Evolutionary conservation across 2,329 filamentous ascomycete species (phyloP), one percentile per base, ranked within the genome.

Genomic region (Epichloe uncinata): DNA sequence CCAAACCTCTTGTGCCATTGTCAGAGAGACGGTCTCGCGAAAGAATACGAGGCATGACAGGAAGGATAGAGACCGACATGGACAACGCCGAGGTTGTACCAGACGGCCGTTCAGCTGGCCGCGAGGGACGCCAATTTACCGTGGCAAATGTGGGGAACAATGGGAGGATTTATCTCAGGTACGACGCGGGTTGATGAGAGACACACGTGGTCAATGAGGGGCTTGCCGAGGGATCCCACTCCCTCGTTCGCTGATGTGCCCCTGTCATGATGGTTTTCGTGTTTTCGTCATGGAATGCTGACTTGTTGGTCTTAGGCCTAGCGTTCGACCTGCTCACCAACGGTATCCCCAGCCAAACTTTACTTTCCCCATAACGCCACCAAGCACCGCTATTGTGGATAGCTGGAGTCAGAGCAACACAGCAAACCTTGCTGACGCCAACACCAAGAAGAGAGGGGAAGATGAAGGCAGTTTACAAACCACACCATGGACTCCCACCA

Each of bases 101-200:
- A 11, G 83, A 87, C 59, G 76, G 76, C 52, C 69, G 73, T 51
- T 78, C 80, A 44, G 77, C 73, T 49, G 75, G 78, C 34, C 75
- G 82, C 52, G 79, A 82, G 62, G 82, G 81, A 45, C 77, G 83
- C 49, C 81, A 87, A 60, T 90, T 91, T 63, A 82, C 84, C 2
- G 86, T 91, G 49, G 81, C 83, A 47, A 90, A 89, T 64, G 85
- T 91, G 52, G 85, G 85, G 22, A 86, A 88, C 62, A 88, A 89
- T 66, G 86, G 86, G 38, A 81, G 82, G 62, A 87, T 91, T 65
- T 91, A 88, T 66, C 64, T 91, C 57, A 85, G 84, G 84, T 90
- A 79, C 61, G 77, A 40, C 41, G 41, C 53, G 15, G 36, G 20
- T 30, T 8, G 8, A 40, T 15, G 40, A 20, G 5, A 20, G 22